Conservation (phyloP, 75 land plant genomes). For the Larix kaempferi region DNA sequence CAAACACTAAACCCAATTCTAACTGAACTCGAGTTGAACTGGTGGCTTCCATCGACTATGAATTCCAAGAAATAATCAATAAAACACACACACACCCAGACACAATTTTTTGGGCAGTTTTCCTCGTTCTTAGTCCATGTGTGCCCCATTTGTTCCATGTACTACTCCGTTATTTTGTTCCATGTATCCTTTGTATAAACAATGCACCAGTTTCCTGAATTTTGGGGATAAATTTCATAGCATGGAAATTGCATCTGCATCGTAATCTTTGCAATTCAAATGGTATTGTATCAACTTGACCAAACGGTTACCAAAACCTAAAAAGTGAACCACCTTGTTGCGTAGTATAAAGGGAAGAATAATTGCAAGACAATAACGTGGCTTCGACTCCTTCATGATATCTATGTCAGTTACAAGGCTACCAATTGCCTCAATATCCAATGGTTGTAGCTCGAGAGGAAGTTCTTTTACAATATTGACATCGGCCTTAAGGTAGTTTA, state of each 20-base stretch:
- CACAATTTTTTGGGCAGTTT: no score
- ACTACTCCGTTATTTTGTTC: no score
- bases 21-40: no score
- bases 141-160: no score
- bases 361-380: slow-evolving; percentile 63
- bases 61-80: no score
- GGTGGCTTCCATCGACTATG: no score
- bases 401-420: slow-evolving; percentile 84
- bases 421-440: slow-evolving; percentile 86
- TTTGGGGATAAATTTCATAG: slow-evolving; percentile 70
- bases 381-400: slow-evolving; percentile 83
- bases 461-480: slow-evolving; percentile 83
- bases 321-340: slow-evolving; percentile 81
- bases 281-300: slow-evolving; percentile 89
- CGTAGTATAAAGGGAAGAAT: slow-evolving; percentile 72
- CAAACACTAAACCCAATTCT: no score
- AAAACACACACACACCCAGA: no score
- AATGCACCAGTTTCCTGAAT: slow-evolving; percentile 80
- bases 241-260: slow-evolving; percentile 98
- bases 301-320: slow-evolving; percentile 89
- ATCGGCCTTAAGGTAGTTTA: slow-evolving; percentile 76
- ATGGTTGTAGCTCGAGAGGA: slow-evolving; percentile 70
- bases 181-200: slow-evolving; percentile 67
- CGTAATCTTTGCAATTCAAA: slow-evolving; percentile 83
- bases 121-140: no score